phyloP scores from a whole-genome alignment of 164 flowering plant species.

The Vitis amurensis region DNA sequence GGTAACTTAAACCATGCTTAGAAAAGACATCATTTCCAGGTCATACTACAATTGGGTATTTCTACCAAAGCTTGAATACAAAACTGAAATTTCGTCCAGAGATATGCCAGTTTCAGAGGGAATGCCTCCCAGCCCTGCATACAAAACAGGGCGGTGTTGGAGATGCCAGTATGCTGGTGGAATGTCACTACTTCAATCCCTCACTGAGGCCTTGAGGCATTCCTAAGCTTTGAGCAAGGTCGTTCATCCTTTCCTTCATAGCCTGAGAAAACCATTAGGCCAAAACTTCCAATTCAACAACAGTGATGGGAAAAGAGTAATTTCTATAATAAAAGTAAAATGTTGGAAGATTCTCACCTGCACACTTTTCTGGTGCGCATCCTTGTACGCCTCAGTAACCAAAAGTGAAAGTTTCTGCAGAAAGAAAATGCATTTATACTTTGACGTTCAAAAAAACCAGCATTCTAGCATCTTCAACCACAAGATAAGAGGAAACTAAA shows the following conservation, averaged over 20 bases:
- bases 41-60: too few relatives aligned
- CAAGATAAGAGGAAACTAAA: too few relatives aligned
- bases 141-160: too few relatives aligned
- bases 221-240: slow-evolving; percentile 94
- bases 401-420: slow-evolving; percentile 77
- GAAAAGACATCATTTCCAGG: too few relatives aligned
- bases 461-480: too few relatives aligned
- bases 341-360: slow-evolving; percentile 39
- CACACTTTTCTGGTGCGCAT: slow-evolving; percentile 95
- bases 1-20: too few relatives aligned
- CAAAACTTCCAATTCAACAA: not conserved
- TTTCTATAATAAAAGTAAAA: not conserved
- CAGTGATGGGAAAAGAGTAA: not conserved
- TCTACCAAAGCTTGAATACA: too few relatives aligned
- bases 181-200: slow-evolving; percentile 40
- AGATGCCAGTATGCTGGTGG: too few relatives aligned
- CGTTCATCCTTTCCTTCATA: slow-evolving; percentile 91
- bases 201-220: slow-evolving; percentile 85
- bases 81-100: too few relatives aligned
- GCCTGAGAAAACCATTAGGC: slow-evolving; percentile 47
- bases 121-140: too few relatives aligned
- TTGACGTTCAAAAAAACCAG: too few relatives aligned
- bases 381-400: slow-evolving; percentile 88
- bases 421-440: not conserved
- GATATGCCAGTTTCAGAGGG: too few relatives aligned